Evolutionary conservation across 2,329 filamentous ascomycete species (phyloP).

Genomic region (Colletotrichum tropicale): DNA sequence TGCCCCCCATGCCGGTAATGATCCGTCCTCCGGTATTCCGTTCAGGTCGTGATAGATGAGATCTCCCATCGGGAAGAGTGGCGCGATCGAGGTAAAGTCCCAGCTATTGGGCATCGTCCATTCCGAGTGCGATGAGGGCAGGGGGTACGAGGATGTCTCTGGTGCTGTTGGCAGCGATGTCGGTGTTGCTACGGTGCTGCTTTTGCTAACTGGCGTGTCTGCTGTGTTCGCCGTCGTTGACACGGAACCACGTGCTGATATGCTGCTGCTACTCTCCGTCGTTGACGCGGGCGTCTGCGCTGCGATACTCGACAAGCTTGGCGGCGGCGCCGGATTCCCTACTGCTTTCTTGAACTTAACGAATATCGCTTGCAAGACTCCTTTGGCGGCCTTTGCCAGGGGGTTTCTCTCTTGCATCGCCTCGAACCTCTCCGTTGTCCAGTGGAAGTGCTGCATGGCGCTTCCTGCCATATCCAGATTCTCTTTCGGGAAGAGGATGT

Average conservation of each 20-base stretch:
- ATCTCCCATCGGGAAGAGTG: slow-evolving; percentile 62
- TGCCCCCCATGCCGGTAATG: slow-evolving; percentile 25
- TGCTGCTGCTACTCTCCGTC: slow-evolving; percentile 15
- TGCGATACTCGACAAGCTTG: slow-evolving; percentile 12
- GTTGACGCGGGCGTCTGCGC: slow-evolving; percentile 20
- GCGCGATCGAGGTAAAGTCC: slow-evolving; percentile 55
- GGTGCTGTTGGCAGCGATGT: slow-evolving; percentile 24
- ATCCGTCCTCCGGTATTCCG: slow-evolving; percentile 37
- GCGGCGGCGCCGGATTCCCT: slow-evolving; percentile 28
- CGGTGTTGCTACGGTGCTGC: slow-evolving; percentile 16
- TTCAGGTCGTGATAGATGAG: slow-evolving; percentile 61
- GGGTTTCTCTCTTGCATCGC: slow-evolving; percentile 58
- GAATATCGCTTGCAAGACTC: slow-evolving; percentile 60
- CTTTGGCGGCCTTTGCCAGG: slow-evolving; percentile 57
- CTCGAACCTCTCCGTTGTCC: slow-evolving; percentile 63
- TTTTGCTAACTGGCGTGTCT: slow-evolving; percentile 20
- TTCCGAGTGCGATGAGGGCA: slow-evolving; percentile 13
- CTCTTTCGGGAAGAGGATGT: slow-evolving; percentile 64
- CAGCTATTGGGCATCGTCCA: slow-evolving; percentile 50
- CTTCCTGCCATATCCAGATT: slow-evolving; percentile 51
- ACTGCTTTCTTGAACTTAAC: slow-evolving; percentile 57
- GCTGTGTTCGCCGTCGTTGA: slow-evolving; percentile 14
- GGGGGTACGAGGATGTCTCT: slow-evolving; percentile 25
- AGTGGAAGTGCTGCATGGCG: slow-evolving; percentile 61
- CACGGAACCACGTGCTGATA: slow-evolving; percentile 16